Base-by-base conservation (phyloP, 148 eudicot genomes). In the Dianthus caryophyllus region DNA sequence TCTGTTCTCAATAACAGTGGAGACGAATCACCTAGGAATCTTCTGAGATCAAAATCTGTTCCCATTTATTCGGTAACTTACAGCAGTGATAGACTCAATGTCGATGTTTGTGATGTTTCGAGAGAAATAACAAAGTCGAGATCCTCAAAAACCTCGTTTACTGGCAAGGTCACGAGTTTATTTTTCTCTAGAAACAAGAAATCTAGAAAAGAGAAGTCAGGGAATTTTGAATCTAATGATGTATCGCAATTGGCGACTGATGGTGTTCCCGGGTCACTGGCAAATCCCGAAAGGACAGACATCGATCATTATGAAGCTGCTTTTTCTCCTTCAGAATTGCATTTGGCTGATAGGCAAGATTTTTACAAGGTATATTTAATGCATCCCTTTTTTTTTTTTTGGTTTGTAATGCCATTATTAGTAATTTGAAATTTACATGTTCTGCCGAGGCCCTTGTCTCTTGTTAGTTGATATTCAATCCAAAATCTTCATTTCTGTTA, bases 21-120 rank as follows among this genome's bases (percentile, higher is more conserved):
- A 30, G 72, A 74, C 71, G 75, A 67, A 61, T 80, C 87, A 54
- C 83, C 88, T 15, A 71, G 78, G 73, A 82, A 80, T 67, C 88
- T 90, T 68, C 54, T 68, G 52, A 94, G 99, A 82, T 94, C 97
- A 48, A 94, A 88, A 75, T 94, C 99, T 74, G 72, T 94, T 64
- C 97, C 99, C 47, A 76, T 81, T 71, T 82, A 85, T 25, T 84
- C 90, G 58, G 75, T 83, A 29, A 71, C 63, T 61, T 81, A 68
- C n/a, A 61, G 84, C 69, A n/a, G n/a, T 59, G 72, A 65, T 44
- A 64, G 78, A 69, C 65, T 77, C 1, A 76, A 67, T 75, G 67
- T 71, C 60, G 82, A 73, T 51, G 76, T 48, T 61, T 29, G 85
- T 46, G 82, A 71, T 61, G 43, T 70, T 67, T 36, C 78, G 11